Evolutionary conservation across 306 rosid species (phyloP).

Genomic region (Castanopsis chinensis): DNA sequence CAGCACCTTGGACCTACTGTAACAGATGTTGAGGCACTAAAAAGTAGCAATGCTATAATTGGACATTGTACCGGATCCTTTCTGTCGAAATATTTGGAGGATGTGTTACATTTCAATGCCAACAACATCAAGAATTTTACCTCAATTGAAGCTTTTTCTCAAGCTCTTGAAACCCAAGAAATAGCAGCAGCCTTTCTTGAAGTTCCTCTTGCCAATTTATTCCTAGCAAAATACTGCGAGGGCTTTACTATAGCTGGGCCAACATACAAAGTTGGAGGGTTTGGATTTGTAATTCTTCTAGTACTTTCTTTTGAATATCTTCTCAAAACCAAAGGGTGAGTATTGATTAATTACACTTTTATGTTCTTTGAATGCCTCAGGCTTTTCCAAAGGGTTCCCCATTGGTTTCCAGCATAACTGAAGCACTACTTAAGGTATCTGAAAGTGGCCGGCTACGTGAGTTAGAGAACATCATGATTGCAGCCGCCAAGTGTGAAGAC

Average conservation of each 20-base stretch:
- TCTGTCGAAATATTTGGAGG: slow-evolving; percentile 22
- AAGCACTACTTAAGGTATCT: slow-evolving; percentile 33
- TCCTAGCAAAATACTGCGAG: slow-evolving; percentile 41
- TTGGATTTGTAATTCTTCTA: slow-evolving; percentile 34
- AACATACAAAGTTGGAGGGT: slow-evolving; percentile 44
- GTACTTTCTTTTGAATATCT: not conserved
- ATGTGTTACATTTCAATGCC: slow-evolving; percentile 14
- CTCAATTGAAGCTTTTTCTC: slow-evolving; percentile 26
- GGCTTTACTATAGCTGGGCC: slow-evolving; percentile 41
- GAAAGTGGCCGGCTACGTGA: slow-evolving; percentile 31
- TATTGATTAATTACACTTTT: too few species aligned
- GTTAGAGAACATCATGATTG: slow-evolving; percentile 39
- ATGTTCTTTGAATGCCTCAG: slow-evolving; percentile 13
- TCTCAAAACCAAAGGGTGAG: too few species aligned
- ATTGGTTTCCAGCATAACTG: slow-evolving; percentile 22
- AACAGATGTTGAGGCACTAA: slow-evolving; percentile 24
- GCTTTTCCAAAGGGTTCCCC: slow-evolving; percentile 44
- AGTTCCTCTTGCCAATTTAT: slow-evolving; percentile 37
- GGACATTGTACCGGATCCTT: slow-evolving; percentile 46
- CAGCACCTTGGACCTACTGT: slow-evolving; percentile 43
- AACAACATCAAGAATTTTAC: slow-evolving; percentile 22
- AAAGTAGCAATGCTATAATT: slow-evolving; percentile 22
- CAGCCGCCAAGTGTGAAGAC: slow-evolving; percentile 30
- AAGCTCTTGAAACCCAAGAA: slow-evolving; percentile 37
- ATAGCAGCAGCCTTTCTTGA: slow-evolving; percentile 50